Evolutionary conservation across 139 green algal species (phyloP), one percentile per base, ranked within the genome.

Genomic region (Picochlorum sp.): DNA sequence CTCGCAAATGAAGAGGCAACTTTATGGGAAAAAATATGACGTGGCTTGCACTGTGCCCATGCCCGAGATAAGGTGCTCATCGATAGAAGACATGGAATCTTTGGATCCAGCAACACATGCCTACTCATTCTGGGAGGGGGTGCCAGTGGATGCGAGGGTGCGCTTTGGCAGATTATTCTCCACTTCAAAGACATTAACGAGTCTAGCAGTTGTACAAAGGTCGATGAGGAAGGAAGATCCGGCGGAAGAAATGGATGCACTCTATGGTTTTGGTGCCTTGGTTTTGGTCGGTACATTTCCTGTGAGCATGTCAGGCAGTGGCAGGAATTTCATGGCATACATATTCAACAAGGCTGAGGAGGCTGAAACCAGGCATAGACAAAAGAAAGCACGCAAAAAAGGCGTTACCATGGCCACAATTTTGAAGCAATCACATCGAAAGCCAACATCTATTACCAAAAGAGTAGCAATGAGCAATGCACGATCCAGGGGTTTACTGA

Each of bases 61-160:
- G 28, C 13, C 24, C 10, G 26, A 39, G 3, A 61, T 66, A 13
- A 24, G 24, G 24, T 39, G 12, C 9, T 32, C 66, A 49, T 71
- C 43, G 26, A 29, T 53, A 35, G 37, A 44, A 33, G 8, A 84
- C 66, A 43, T 93, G 13, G 10, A 18, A 1, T 77, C 61, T 12
- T 63, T 96, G 47, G 78, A 86, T 13, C 68, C 74, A 4, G 77
- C 70, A 54, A 95, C 85, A 10, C 89, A 96, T 64, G 86, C 79
- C 4, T 96, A 94, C 73, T 86, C 79, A 41, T 96, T 96, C 59
- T 96, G 89, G 89, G 89, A 96, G 71, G 89, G 89, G 12, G 75
- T 96, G 5, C 88, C 88, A 0, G 7, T 45, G 3, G 50, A 64
- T 3, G 88, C 75, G 52, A 84, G 82, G 55, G 29, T 44, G 4